Evolutionary conservation across 2,329 filamentous ascomycete genomes (phyloP).

Genomic region (Fusarium mangiferae): DNA sequence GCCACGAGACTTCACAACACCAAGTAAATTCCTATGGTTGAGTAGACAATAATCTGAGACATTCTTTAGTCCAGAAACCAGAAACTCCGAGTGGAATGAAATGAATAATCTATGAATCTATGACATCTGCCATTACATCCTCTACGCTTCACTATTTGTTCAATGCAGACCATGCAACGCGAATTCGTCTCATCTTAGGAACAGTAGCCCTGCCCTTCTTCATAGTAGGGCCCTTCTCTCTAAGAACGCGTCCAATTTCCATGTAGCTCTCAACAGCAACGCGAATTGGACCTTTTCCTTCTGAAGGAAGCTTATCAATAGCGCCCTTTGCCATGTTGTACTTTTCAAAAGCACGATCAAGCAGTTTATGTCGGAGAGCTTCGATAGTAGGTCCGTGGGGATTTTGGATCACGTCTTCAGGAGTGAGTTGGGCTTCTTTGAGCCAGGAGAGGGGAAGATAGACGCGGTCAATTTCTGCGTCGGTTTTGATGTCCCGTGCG

Average conservation of each 20-base stretch:
- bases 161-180: slow-evolving; percentile 69
- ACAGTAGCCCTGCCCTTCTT: slow-evolving; percentile 57
- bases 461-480: slow-evolving; percentile 72
- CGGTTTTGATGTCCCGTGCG: slow-evolving; percentile 75
- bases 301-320: slow-evolving; percentile 69
- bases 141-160: slow-evolving; percentile 1
- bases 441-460: slow-evolving; percentile 76
- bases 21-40: background rate
- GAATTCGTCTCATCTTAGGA: slow-evolving; percentile 58
- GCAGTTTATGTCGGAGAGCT: slow-evolving; percentile 61
- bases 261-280: slow-evolving; percentile 81
- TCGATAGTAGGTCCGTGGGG: slow-evolving; percentile 55
- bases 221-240: slow-evolving; percentile 52
- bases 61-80: rapidly evolving
- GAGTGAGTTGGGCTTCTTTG: slow-evolving; percentile 63
- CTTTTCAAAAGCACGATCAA: slow-evolving; percentile 69
- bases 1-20: background rate
- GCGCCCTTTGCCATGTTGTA: slow-evolving; percentile 65
- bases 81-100: background rate
- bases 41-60: background rate
- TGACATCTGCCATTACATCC: background rate
- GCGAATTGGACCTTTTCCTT: slow-evolving; percentile 71
- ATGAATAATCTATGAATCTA: slow-evolving; percentile 12
- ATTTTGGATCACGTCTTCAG: slow-evolving; percentile 63
- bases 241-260: slow-evolving; percentile 75